Conservation (phyloP, 257 asterid species). For the Gardenia jasminoides region DNA sequence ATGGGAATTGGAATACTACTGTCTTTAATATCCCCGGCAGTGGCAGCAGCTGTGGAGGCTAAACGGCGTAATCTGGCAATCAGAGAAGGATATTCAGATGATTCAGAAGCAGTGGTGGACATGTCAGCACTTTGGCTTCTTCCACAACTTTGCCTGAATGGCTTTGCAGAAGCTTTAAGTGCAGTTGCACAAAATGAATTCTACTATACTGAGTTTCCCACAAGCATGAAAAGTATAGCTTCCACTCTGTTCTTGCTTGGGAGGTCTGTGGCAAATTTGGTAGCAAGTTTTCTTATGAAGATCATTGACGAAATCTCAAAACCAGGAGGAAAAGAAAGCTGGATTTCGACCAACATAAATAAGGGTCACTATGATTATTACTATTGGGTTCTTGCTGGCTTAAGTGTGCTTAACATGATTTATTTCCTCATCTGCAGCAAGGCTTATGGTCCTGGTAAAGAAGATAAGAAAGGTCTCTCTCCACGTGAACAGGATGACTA, state of each 20-base stretch:
- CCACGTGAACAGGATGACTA: too few relatives aligned
- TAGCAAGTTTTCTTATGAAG: constrained; percentile 55
- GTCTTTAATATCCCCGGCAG: constrained; percentile 48
- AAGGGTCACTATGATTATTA: too few relatives aligned
- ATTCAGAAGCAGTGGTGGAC: constrained; percentile 7
- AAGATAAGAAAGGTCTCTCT: too few relatives aligned
- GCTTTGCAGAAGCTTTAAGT: constrained; percentile 58
- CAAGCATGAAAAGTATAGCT: constrained; percentile 78
- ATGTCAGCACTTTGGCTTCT: constrained; percentile 75
- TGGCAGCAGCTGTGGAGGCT: constrained; percentile 50
- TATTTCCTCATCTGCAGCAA: too few relatives aligned
- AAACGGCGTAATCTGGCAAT: constrained; percentile 34
- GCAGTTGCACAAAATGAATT: constrained; percentile 61
- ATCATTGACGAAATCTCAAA: constrained; percentile 32
- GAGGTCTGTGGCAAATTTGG: constrained; percentile 37
- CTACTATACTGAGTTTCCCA: too few relatives aligned
- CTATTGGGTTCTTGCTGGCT: too few relatives aligned
- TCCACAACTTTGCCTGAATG: constrained; percentile 55
- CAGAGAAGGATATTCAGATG: constrained; percentile 23
- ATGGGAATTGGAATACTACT: constrained; percentile 69
- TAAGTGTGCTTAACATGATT: too few relatives aligned
- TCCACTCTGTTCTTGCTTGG: constrained; percentile 42
- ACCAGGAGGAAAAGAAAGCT: constrained; percentile 50
- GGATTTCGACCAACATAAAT: constrained; percentile 68
- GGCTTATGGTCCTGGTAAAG: too few relatives aligned